These are phyloP conservation scores for Tylopilus orsonianus DNA, from an alignment of 1,284 basidiomycete species.

Conservation along the genomic window DNA sequence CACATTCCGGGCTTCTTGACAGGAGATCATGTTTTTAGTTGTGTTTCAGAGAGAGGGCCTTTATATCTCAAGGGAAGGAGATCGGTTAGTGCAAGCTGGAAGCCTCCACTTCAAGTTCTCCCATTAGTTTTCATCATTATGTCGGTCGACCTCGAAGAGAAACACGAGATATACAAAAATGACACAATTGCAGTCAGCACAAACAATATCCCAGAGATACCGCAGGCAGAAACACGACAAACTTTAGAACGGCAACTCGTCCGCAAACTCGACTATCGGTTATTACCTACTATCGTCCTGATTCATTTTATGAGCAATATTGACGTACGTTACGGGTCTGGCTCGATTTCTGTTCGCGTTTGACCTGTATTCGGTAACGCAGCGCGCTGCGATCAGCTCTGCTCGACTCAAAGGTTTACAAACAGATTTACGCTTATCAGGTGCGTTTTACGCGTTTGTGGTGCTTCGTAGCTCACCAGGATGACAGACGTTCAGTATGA, in stretches of 20 bases:
- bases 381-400: constrained; percentile 60
- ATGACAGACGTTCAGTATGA: constrained; percentile 57
- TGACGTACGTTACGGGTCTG: constrained; percentile 44
- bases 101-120: no score
- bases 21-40: no score
- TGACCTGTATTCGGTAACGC: neutral
- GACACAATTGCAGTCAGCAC: neutral
- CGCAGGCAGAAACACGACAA: constrained; percentile 4
- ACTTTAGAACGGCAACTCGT: constrained; percentile 46
- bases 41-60: no score
- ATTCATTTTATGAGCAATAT: constrained; percentile 73
- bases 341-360: neutral
- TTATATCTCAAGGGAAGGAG: no score
- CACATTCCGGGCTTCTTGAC: no score
- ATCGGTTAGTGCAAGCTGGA: no score
- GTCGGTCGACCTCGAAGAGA: constrained; percentile 7
- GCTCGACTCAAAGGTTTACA: constrained; percentile 62
- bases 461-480: neutral
- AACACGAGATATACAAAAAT: neutral
- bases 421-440: constrained; percentile 52
- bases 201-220: constrained; percentile 1
- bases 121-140: no score
- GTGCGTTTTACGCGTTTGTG: constrained; percentile 29
- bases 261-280: constrained; percentile 55
- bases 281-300: constrained; percentile 60